phyloP scores from a whole-genome alignment of 2,329 filamentous ascomycete species.

The Aspergillus amoenus region DNA sequence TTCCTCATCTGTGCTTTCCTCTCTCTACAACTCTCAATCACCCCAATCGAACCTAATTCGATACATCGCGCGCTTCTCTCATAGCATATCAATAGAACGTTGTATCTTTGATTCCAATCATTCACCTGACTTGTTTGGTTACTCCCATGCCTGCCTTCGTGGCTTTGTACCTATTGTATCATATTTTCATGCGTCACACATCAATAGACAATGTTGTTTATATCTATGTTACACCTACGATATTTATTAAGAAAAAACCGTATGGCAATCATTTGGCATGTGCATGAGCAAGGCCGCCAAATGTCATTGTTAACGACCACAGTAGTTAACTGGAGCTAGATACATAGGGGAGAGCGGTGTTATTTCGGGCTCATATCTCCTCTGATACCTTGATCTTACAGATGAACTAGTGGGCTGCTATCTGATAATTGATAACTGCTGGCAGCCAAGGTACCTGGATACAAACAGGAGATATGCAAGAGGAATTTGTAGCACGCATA shows the following conservation, averaged over 20 bases:
- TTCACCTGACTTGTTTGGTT: background rate
- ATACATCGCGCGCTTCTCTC: background rate
- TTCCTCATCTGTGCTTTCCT: slow-evolving; percentile 6
- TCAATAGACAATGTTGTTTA: slow-evolving; percentile 9
- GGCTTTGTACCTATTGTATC: slow-evolving; percentile 10
- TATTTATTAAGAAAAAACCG: background rate
- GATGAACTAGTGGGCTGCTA: too few species aligned
- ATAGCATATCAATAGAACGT: slow-evolving; percentile 3
- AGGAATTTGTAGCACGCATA: slow-evolving; percentile 5
- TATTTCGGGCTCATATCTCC: too few species aligned
- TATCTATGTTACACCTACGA: background rate
- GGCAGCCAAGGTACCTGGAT: too few species aligned
- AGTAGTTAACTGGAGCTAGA: too few species aligned
- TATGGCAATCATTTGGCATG: background rate
- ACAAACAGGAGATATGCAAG: background rate
- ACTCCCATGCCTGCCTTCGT: slow-evolving; percentile 7
- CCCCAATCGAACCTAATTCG: background rate
- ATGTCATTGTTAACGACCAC: too few species aligned
- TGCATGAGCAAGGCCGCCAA: too few species aligned
- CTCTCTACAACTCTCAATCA: background rate
- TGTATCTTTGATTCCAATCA: background rate
- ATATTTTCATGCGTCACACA: slow-evolving; percentile 7
- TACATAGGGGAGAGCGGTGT: too few species aligned
- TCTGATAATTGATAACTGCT: too few species aligned
- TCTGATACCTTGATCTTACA: too few species aligned